Evolutionary conservation across 345 rosid species (phyloP), one percentile per base, ranked within the genome.

Genomic region (Lenwebbia sp.): DNA sequence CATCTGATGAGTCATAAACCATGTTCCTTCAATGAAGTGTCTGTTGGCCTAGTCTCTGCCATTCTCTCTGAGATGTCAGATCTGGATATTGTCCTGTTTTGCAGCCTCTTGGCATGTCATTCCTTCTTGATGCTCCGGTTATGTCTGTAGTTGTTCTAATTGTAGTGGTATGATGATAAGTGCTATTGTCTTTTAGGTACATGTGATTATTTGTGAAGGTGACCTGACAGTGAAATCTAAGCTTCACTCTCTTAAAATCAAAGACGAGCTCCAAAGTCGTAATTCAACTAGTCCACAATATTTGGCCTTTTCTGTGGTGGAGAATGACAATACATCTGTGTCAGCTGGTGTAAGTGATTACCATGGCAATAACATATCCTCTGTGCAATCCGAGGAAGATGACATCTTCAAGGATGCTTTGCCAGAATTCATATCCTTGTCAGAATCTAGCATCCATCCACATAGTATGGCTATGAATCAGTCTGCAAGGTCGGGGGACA

Each of bases 391-490:
- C 41, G 99, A 97, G 88, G 99, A 97, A 40, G 98, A 95, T 85
- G 98, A 97, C 88, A 60, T 91, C 88, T 97, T 96, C 88, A 93
- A 88, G 82, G 99, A 97, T 91, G 99, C 99, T 88, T 92, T 97
- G 90, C 93, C 95, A 49, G 99, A 97, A 89, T 96, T 97, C 90
- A 85, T 91, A 86, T 94, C 93, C 88, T 90, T 89, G 82, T 87
- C 95, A 75, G 98, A 95, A 82, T 85, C 92, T 82, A 91, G 93
- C 84, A 76, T 91, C 83, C 89, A 83, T 85, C 90, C 94, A 50
- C 91, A 90, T 47, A 86, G 86, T 56, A 87, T 86, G 87, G 95
- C 91, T 88, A 89, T 86, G 88, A 83, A 88, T 87, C 93, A 88
- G 85, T 86, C 88, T 91, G 86, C 91, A 87, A 85, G 85, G 89